A percentile compares a stretch with the other conserved stretches of the same genome.
phyloP scores from a whole-genome alignment of 352 stramenopile species.

The Phytophthora podocarpi region DNA sequence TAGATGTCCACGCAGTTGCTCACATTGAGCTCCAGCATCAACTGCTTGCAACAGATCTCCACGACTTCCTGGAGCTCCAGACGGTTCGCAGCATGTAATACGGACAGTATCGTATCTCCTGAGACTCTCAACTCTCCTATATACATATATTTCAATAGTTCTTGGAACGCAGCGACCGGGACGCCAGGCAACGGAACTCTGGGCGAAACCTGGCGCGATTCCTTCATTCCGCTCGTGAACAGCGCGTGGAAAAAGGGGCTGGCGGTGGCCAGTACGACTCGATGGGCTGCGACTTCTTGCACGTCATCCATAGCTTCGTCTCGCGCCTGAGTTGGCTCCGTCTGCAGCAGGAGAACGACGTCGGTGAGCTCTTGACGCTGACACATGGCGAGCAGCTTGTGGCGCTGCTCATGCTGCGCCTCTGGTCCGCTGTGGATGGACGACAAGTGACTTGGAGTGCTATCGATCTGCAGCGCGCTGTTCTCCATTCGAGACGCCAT shows the following conservation, averaged over 20 bases:
- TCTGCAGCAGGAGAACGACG: constrained; percentile 63
- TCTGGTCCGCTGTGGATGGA: constrained; percentile 13
- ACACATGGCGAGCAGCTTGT: constrained; percentile 54
- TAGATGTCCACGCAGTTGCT: constrained; percentile 80
- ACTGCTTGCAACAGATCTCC: constrained; percentile 72
- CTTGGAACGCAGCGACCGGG: constrained; percentile 46
- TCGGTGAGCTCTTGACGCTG: constrained; percentile 59
- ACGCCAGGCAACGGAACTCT: constrained; percentile 62
- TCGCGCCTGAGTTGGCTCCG: constrained; percentile 14
- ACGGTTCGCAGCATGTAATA: constrained; percentile 70
- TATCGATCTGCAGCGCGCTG: constrained; percentile 8
- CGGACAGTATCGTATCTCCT: constrained; percentile 64
- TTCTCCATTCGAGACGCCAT: constrained; percentile 38
- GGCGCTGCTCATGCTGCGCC: constrained; percentile 41
- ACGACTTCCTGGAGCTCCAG: constrained; percentile 75
- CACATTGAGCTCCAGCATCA: constrained; percentile 72
- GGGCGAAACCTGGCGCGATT: constrained; percentile 33
- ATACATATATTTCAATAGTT: constrained; percentile 77
- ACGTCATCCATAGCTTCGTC: constrained; percentile 3
- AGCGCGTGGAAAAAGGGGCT: constrained; percentile 79
- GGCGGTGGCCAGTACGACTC: constrained; percentile 61
- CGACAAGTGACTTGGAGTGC: neutral
- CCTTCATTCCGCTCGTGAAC: constrained; percentile 79
- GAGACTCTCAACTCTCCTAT: constrained; percentile 56
- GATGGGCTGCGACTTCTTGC: constrained; percentile 55